Base-by-base conservation (phyloP, 1,284 basidiomycete species). In the Cyathus olla region DNA sequence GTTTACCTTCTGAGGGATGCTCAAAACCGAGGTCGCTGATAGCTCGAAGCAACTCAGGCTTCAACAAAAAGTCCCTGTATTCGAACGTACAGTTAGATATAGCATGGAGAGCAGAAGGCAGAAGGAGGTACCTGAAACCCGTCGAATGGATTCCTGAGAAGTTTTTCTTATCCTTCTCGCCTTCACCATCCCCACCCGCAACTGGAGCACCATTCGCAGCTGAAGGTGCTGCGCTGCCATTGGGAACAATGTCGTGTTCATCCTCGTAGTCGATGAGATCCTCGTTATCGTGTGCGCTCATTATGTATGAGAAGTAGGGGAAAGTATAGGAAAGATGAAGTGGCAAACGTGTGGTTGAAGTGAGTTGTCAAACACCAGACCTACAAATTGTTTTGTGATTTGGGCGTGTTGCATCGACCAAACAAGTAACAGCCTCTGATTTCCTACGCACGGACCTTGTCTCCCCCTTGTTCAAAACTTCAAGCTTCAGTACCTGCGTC, bases 11-110 rank as follows among this genome's bases (percentile, higher is more conserved):
- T 54, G 97, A 99, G 57, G 98, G 98, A 84, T 99, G 98, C 82
- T 99, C 98, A 77, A 99, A 99, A 83, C 98, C 98, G 50, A 99
- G 86, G 76, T 99, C 98, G 80, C 95, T 97, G 79, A 99, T 99
- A 57, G 98, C 97, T 70, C 98, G 93, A 72, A 99, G 87, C 65
- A 99, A 83, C 80, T 99, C 98, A 62, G 97, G 95, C 86, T 98
- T 99, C 81, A 99, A 85, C 74, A 99, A 84, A 85, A 99, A 99
- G 80, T 99, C 97, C 77, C 96, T 95, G 75, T 44, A 63, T 50
- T 70, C 62, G 58, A 55, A 64, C 59, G 69, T 62, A 63, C 62
- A 59, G 22, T 46, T 24, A 47, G 27, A 2, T 22, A 47, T 27
- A 29, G 27, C 3, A 19, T 21, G 21, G 28, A 21, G n/a, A 46